Evolutionary conservation across 2,329 filamentous ascomycete genomes (phyloP).

Genomic region (Arachnomyces sp.): DNA sequence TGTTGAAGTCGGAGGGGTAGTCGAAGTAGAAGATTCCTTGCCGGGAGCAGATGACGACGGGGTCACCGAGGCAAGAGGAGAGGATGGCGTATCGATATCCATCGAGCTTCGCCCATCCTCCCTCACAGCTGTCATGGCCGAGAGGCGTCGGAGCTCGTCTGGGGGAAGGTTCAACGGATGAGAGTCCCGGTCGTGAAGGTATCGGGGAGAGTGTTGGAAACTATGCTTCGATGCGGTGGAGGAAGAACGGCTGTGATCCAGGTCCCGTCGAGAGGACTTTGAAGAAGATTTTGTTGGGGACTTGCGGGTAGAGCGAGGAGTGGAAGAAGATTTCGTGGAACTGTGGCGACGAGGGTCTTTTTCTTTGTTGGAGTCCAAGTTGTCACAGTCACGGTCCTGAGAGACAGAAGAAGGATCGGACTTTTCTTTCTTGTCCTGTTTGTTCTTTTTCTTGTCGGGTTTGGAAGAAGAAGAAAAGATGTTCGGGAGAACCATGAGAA

Average conservation of each 20-base stretch:
- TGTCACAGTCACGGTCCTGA: conserved; percentile 3
- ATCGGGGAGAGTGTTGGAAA: conserved; percentile 31
- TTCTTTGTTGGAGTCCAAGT: conserved; percentile 12
- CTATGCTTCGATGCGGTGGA: conserved; percentile 21
- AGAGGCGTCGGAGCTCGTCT: conserved; percentile 74
- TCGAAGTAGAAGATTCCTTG: conserved; percentile 9
- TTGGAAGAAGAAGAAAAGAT: conserved; percentile 29
- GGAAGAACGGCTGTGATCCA: conserved; percentile 23
- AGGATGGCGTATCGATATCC: conserved; percentile 60
- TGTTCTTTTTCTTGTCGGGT: conserved; percentile 19
- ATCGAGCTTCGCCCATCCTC: conserved; percentile 55
- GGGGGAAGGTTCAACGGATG: conserved; percentile 88
- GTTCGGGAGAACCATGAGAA: conserved; percentile 30
- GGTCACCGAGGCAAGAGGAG: conserved; percentile 46
- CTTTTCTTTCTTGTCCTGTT: conserved; percentile 12
- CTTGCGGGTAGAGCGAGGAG: conserved; percentile 6
- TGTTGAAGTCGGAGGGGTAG: too few relatives aligned
- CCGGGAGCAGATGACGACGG: conserved; percentile 31
- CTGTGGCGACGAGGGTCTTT: conserved; percentile 9
- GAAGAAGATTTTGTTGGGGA: conserved; percentile 15
- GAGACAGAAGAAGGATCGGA: conserved; percentile 5
- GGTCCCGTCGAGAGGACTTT: conserved; percentile 9
- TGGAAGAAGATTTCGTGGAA: conserved; percentile 15
- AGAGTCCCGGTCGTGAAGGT: conserved; percentile 46
- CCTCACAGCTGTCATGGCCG: conserved; percentile 46